phyloP scores from a whole-genome alignment of 2,329 filamentous ascomycete genomes.

The Ophiosphaerella narmari region DNA sequence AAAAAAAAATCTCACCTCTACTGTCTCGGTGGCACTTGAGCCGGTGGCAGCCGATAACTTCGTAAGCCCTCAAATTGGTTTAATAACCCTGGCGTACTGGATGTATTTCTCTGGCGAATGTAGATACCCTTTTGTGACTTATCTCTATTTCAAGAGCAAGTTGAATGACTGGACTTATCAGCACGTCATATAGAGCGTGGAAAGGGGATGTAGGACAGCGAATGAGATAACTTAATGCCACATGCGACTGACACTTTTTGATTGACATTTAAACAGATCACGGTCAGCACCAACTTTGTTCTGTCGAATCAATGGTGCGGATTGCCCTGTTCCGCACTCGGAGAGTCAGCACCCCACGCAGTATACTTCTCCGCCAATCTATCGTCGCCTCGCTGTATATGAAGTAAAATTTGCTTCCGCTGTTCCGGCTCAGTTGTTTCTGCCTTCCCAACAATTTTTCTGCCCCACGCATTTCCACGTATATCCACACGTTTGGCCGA shows the following conservation, averaged over 20 bases:
- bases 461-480: background rate
- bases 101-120: conserved; percentile 31
- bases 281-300: background rate
- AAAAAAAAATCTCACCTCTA: conserved; percentile 6
- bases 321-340: conserved; percentile 14
- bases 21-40: background rate
- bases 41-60: background rate
- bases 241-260: background rate
- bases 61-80: background rate
- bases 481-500: background rate
- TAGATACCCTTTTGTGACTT: conserved; percentile 38
- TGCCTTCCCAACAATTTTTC: no score
- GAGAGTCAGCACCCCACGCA: conserved; percentile 21
- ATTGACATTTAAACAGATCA: background rate
- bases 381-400: conserved; percentile 13
- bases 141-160: conserved; percentile 24
- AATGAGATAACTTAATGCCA: conserved; percentile 18
- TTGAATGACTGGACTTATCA: conserved; percentile 40
- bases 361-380: conserved; percentile 11
- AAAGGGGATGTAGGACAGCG: conserved; percentile 14
- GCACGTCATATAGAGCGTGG: conserved; percentile 36
- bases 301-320: conserved; percentile 6
- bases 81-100: conserved; percentile 8
- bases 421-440: no score
- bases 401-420: conserved; percentile 8